These are phyloP conservation scores for Monilinia fructigena DNA, from an alignment of 2,329 filamentous ascomycete genomes.

Conservation along the genomic window DNA sequence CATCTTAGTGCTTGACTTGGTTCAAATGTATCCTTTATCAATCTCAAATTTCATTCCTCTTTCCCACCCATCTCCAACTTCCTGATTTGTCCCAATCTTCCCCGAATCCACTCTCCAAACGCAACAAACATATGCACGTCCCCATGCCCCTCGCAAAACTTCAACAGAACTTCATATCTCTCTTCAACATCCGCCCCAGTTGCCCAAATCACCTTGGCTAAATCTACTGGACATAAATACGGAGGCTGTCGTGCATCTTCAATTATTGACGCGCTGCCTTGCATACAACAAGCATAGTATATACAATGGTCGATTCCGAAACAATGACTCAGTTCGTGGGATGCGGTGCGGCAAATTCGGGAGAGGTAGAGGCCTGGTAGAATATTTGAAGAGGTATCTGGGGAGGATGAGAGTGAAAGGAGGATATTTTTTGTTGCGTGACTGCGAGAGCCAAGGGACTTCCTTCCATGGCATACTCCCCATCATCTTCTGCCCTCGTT, in stretches of 20 bases:
- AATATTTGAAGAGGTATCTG: constrained; percentile 33
- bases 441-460: constrained; percentile 43
- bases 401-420: constrained; percentile 13
- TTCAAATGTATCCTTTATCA: no score
- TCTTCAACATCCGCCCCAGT: constrained; percentile 39
- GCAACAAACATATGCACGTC: constrained; percentile 48
- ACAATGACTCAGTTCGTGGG: constrained; percentile 67
- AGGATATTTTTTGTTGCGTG: constrained; percentile 29
- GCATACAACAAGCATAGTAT: constrained; percentile 65
- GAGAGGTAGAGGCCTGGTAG: constrained; percentile 55
- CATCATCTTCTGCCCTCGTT: not conserved
- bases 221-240: constrained; percentile 60
- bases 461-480: not conserved
- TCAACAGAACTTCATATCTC: constrained; percentile 44
- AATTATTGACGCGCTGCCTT: constrained; percentile 54
- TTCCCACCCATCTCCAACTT: not conserved
- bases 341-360: constrained; percentile 55
- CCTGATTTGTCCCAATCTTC: constrained; percentile 31
- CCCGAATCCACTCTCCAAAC: constrained; percentile 46
- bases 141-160: constrained; percentile 46
- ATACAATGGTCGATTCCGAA: constrained; percentile 65
- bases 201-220: constrained; percentile 50
- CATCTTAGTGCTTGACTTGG: no score
- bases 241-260: constrained; percentile 63
- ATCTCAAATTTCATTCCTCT: not conserved